Evolutionary conservation across 2,329 filamentous ascomycete genomes (phyloP), one percentile per base, ranked within the genome.

Genomic region (Bimuria novae-zelandiae): DNA sequence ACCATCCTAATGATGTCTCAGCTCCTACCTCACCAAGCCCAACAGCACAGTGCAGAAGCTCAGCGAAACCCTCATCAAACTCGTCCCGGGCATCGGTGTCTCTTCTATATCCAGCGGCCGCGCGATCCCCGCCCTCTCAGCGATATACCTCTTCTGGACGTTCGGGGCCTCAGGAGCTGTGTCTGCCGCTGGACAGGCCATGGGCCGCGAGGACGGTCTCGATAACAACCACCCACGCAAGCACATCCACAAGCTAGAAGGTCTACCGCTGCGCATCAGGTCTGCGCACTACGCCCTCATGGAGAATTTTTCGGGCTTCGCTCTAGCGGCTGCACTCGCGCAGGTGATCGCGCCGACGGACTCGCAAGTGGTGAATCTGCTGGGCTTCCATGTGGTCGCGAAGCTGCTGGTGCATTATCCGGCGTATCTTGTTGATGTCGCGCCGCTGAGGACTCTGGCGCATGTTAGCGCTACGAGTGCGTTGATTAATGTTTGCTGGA

Each of bases 141-240:
- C 40, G 2, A 43, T 43, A 23, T 43, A 43, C n/a, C 25, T 43
- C 25, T 43, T 43, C 40, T 43, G 40, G 40, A 43, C 40, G n/a
- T 43, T 43, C 25, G 40, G 40, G 21, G 40, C 25, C 8, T 43
- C 40, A 11, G 40, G 40, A 17, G 40, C 40, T n/a, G 40, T 25
- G 3, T 43, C 40, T 11, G 40, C 40, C 21, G 40, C 40, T 19
- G 40, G 40, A 32, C 40, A 43, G 14, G 40, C 40, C 7, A 43
- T 43, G 40, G 40, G 14, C 16, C 40, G 40, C 3, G 40, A 43
- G 16, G 40, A 43, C 8, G 40, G 40, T 11, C 25, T 43, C n/a
- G 40, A 43, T 17, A 43, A 43, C 16, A 25, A 43, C 17, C 40
- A 43, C n/a, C 40, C 40, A 3, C 40, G 40, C 7, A 43, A 43